These are phyloP conservation scores for Davidsoniella australis DNA, from an alignment of 2,329 filamentous ascomycete genomes.

Conservation along the genomic window DNA sequence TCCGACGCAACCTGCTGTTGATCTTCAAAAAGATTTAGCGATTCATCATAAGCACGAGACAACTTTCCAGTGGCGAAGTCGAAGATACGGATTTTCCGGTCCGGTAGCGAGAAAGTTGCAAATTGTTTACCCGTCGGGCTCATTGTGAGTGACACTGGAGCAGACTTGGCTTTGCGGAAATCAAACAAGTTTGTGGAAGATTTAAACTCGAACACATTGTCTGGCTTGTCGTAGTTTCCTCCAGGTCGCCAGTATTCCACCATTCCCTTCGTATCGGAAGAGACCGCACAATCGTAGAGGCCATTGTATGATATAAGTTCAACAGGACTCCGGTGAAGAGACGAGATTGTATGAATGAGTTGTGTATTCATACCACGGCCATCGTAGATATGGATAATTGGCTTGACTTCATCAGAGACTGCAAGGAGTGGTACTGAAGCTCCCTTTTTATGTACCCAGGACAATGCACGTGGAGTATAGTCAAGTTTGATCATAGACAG, in stretches of 20 bases:
- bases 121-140: slow-evolving; percentile 78
- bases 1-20: slow-evolving; percentile 93
- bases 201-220: slow-evolving; percentile 83
- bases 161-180: slow-evolving; percentile 87
- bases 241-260: slow-evolving; percentile 87
- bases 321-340: slow-evolving; percentile 68
- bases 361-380: slow-evolving; percentile 65
- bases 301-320: slow-evolving; percentile 81
- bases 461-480: slow-evolving; percentile 60
- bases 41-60: slow-evolving; percentile 88
- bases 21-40: slow-evolving; percentile 68
- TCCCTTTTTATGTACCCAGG: slow-evolving; percentile 80
- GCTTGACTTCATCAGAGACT: slow-evolving; percentile 58
- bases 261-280: slow-evolving; percentile 81
- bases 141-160: slow-evolving; percentile 64
- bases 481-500: slow-evolving; percentile 67
- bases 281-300: slow-evolving; percentile 75
- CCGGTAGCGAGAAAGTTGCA: slow-evolving; percentile 77
- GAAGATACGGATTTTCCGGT: slow-evolving; percentile 83
- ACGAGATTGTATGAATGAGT: slow-evolving; percentile 60
- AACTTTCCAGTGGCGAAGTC: slow-evolving; percentile 82
- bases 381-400: slow-evolving; percentile 69
- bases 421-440: slow-evolving; percentile 78
- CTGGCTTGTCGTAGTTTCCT: slow-evolving; percentile 72
- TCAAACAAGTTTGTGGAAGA: slow-evolving; percentile 89